phyloP scores from a whole-genome alignment of 495 filamentous ascomycete species.

The Neurospora sp. region DNA sequence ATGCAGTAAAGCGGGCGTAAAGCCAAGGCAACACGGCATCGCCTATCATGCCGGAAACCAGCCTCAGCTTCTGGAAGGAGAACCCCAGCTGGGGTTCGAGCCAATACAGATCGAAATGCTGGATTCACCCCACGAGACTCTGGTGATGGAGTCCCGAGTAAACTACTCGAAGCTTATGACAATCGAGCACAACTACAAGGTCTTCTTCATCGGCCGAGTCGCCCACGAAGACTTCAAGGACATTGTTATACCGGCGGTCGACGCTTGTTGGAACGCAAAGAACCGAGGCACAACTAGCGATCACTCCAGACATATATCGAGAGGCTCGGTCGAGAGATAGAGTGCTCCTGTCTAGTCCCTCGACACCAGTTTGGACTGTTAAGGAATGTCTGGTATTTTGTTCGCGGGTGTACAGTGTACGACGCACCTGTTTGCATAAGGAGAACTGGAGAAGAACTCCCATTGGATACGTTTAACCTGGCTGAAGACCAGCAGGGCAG shows the following conservation, averaged over 20 bases:
- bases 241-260: slow-evolving; percentile 28
- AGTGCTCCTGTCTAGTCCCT: not conserved
- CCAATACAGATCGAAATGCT: slow-evolving; percentile 28
- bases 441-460: not conserved
- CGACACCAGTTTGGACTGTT: not conserved
- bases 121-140: slow-evolving; percentile 24
- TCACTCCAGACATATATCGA: not conserved
- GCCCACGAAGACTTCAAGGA: slow-evolving; percentile 20
- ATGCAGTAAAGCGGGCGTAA: slow-evolving; percentile 37
- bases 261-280: slow-evolving; percentile 37
- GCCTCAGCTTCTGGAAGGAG: slow-evolving; percentile 22
- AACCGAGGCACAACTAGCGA: slow-evolving; percentile 7
- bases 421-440: not conserved
- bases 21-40: slow-evolving; percentile 36
- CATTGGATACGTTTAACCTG: not conserved
- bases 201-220: slow-evolving; percentile 36
- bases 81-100: slow-evolving; percentile 31
- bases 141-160: slow-evolving; percentile 35
- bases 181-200: slow-evolving; percentile 39
- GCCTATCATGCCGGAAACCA: slow-evolving; percentile 21
- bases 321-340: not conserved
- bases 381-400: not conserved
- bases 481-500: not conserved
- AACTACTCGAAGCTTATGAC: slow-evolving; percentile 37
- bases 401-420: not conserved